A percentile compares a stretch with the other conserved stretches of the same genome.
Evolutionary conservation across 306 rosid species (phyloP).

Genomic region (Boehmeria nivea): DNA sequence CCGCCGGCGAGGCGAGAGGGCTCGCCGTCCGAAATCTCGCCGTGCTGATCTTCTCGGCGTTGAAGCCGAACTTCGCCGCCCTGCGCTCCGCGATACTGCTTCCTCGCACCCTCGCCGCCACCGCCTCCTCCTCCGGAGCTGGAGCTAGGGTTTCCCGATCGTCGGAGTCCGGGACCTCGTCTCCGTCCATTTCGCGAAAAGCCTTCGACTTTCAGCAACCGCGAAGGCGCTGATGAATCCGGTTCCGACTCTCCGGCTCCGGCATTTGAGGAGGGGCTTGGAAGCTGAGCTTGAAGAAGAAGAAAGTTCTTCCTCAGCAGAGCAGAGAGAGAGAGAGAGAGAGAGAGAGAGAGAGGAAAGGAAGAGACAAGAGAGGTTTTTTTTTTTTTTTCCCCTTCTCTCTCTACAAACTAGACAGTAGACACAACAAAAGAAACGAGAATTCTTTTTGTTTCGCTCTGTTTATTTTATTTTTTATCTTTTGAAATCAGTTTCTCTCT

Average conservation of each 20-base stretch:
- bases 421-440: too few species aligned
- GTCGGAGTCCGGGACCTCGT: conserved; percentile 1
- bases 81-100: conserved; percentile 56
- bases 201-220: too few species aligned
- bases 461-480: too few species aligned
- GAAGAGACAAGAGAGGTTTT: too few species aligned
- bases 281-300: conserved; percentile 1
- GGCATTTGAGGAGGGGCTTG: too few species aligned
- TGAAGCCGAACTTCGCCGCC: conserved; percentile 51
- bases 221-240: not conserved
- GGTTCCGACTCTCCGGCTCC: not conserved
- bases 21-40: conserved; percentile 28
- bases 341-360: not conserved
- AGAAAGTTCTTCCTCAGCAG: not conserved
- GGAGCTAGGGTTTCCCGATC: conserved; percentile 1
- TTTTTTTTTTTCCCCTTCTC: not conserved
- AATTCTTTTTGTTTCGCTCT: too few species aligned
- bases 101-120: not conserved
- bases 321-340: not conserved
- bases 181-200: not conserved
- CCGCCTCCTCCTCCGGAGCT: not conserved
- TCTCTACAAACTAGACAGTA: too few species aligned
- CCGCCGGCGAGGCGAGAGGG: conserved; percentile 29
- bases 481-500: too few species aligned
- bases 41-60: conserved; percentile 48